Conservation (phyloP, 2,329 filamentous ascomycete species). For the Curvularia sp. region DNA sequence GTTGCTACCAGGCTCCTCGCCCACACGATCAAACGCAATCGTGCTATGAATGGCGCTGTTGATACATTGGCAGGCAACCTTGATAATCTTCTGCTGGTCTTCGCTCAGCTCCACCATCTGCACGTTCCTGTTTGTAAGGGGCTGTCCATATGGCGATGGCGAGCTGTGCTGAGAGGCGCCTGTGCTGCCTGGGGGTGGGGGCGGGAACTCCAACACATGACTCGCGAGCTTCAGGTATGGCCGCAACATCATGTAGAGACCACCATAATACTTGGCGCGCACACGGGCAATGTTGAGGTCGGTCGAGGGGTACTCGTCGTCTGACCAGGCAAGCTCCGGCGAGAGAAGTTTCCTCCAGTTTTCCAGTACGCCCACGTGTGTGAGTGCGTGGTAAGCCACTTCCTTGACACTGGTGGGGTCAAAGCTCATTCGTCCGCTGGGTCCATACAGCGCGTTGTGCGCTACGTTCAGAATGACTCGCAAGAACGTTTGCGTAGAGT, state of each 20-base stretch:
- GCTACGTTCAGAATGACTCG: conserved; percentile 64
- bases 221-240: conserved; percentile 72
- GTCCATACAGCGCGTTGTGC: conserved; percentile 63
- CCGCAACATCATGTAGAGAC: conserved; percentile 85
- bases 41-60: conserved; percentile 82
- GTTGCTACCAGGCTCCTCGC: conserved; percentile 29
- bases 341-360: conserved; percentile 63
- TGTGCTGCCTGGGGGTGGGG: conserved; percentile 30
- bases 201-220: conserved; percentile 56
- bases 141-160: conserved; percentile 54
- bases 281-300: conserved; percentile 85
- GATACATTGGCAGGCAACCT: conserved; percentile 45
- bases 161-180: conserved; percentile 55
- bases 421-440: conserved; percentile 44
- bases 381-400: conserved; percentile 37
- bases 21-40: conserved; percentile 75
- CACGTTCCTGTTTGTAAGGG: conserved; percentile 27
- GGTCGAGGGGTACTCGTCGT: conserved; percentile 71
- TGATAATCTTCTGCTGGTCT: conserved; percentile 36
- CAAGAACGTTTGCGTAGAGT: conserved; percentile 67
- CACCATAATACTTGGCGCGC: conserved; percentile 94
- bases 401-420: conserved; percentile 42
- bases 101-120: conserved; percentile 40
- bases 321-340: conserved; percentile 65
- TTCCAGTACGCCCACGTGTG: conserved; percentile 56